A percentile compares a stretch with the other conserved stretches of the same genome.
Conservation (phyloP, 192 early-diverging fungal genomes). For the Coemansia sp. region DNA sequence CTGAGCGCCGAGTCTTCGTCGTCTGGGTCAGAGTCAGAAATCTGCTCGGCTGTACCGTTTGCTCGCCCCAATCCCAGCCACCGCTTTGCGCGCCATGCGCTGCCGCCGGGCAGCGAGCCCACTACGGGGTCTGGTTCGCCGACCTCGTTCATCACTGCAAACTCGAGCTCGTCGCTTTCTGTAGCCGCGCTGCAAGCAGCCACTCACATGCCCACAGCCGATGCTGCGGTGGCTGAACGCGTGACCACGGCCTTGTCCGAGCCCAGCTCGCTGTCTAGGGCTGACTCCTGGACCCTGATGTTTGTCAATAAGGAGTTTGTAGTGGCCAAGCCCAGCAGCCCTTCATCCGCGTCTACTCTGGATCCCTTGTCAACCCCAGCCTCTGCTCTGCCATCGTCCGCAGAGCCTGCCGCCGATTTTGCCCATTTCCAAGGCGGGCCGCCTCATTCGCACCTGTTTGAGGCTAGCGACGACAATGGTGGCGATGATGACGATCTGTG, state of each 20-base stretch:
- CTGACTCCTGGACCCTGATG: slow-evolving; percentile 52
- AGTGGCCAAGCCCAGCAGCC: slow-evolving; percentile 13
- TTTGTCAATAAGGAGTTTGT: slow-evolving; percentile 51
- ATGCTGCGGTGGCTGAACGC: neutral
- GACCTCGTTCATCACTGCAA: slow-evolving; percentile 27
- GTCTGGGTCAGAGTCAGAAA: slow-evolving; percentile 17
- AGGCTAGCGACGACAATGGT: neutral
- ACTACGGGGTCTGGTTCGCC: slow-evolving; percentile 15
- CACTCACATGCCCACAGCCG: neutral
- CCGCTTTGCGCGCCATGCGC: neutral
- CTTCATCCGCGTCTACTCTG: neutral
- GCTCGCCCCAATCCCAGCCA: neutral
- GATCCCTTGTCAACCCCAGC: too few species aligned
- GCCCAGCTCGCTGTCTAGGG: slow-evolving; percentile 6
- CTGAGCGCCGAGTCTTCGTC: neutral
- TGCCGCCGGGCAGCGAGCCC: neutral
- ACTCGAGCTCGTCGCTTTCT: neutral
- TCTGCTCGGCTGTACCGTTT: slow-evolving; percentile 5
- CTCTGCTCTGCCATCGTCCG: too few species aligned
- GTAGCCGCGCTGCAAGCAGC: neutral
- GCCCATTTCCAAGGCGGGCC: neutral
- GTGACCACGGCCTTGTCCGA: neutral
- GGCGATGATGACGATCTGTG: slow-evolving; percentile 8
- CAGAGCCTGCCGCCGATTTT: neutral
- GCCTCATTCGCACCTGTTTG: neutral